Evolutionary conservation across 192 early-diverging fungal species (phyloP).

Genomic region (Podila epigama): DNA sequence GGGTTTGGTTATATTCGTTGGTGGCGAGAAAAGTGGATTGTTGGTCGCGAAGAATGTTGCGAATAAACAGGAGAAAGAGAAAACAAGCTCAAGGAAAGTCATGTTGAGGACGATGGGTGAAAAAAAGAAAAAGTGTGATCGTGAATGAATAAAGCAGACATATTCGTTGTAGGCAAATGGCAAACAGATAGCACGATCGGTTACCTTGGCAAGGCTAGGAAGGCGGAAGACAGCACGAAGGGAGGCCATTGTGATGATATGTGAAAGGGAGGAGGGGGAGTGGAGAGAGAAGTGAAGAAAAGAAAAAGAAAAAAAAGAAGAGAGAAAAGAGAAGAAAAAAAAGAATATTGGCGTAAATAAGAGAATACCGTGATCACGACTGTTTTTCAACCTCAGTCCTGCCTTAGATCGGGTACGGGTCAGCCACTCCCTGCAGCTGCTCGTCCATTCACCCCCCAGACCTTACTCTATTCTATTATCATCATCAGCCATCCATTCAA

Average conservation of each 20-base stretch:
- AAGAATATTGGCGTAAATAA: neutral
- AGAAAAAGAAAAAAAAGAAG: neutral
- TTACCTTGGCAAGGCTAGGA: constrained; percentile 51
- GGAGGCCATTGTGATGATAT: constrained; percentile 40
- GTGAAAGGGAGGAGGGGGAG: neutral
- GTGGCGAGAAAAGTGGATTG: neutral
- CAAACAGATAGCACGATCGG: neutral
- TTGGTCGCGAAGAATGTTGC: neutral
- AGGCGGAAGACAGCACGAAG: constrained; percentile 50
- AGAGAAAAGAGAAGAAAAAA: constrained; percentile 3
- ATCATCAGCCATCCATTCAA: no score
- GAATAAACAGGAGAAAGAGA: neutral
- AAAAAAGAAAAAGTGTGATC: no score
- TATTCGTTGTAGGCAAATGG: no score
- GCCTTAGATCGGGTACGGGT: neutral
- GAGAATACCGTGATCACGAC: neutral
- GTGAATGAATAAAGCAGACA: no score
- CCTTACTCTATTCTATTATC: no score
- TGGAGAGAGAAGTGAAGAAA: neutral
- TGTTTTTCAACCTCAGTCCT: constrained; percentile 6
- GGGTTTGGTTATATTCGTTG: neutral
- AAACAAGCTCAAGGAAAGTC: neutral
- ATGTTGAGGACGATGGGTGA: no score
- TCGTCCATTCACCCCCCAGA: neutral
- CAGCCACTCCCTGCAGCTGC: neutral